phyloP scores from a whole-genome alignment of 805 yeast species.

The Myxozyma neglecta region DNA sequence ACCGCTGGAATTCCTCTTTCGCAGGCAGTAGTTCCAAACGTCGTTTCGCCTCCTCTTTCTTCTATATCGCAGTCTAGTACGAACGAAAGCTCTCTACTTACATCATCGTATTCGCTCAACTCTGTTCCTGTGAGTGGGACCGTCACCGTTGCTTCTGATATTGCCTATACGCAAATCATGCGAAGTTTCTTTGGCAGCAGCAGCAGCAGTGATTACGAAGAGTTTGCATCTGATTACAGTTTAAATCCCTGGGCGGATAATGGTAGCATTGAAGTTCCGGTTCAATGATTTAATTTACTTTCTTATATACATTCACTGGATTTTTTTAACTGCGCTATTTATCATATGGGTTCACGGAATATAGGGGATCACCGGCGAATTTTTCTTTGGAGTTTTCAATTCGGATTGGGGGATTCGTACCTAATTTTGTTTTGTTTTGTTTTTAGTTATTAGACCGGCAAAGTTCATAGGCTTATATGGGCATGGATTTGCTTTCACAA shows the following conservation, averaged over 20 bases:
- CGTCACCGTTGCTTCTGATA: not conserved
- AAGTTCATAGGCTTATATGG: not conserved
- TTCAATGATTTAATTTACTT: not conserved
- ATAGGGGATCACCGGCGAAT: not conserved
- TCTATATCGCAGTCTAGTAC: not conserved
- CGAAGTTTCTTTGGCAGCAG: not conserved
- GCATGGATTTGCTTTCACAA: not conserved
- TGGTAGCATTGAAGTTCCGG: not conserved
- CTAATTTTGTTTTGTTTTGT: not conserved
- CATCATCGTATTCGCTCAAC: not conserved
- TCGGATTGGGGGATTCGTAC: not conserved
- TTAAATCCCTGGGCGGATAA: conserved; percentile 8
- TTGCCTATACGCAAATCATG: not conserved
- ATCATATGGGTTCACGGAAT: not conserved
- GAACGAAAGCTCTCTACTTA: not conserved
- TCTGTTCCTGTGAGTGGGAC: not conserved
- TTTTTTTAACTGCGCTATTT: not conserved
- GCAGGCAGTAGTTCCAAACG: not conserved
- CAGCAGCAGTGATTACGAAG: conserved; percentile 1
- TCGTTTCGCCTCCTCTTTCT: not conserved
- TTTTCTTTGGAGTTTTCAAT: conserved; percentile 2
- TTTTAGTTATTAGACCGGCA: not conserved
- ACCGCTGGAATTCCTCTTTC: conserved; percentile 2
- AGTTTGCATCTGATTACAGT: not conserved
- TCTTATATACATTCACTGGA: not conserved